Evolutionary conservation across 192 early-diverging fungal genomes (phyloP).

Genomic region (Glomus cerebriforme): DNA sequence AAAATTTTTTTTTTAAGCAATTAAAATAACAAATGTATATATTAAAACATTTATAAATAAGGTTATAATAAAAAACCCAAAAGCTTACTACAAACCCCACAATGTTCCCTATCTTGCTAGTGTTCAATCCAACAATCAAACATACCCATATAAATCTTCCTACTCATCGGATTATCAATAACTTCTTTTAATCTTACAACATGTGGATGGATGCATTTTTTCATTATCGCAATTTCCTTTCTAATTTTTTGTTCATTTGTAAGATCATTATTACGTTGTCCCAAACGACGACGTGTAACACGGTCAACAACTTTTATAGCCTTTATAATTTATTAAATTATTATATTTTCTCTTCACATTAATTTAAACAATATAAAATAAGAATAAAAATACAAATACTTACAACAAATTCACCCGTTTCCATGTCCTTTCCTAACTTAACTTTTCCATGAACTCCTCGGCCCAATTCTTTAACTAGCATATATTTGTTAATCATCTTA

Average conservation of each 20-base stretch:
- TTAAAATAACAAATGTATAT: not conserved
- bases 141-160: conserved; percentile 90
- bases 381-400: conserved; percentile 37
- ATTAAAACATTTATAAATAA: not conserved
- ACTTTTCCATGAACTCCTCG: conserved; percentile 97
- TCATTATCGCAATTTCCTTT: conserved; percentile 93
- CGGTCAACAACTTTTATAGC: conserved; percentile 51
- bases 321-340: conserved; percentile 19
- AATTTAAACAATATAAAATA: conserved; percentile 1
- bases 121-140: conserved; percentile 3
- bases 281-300: conserved; percentile 42
- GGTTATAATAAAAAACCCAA: not conserved
- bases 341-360: not conserved
- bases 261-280: conserved; percentile 38
- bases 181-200: conserved; percentile 89
- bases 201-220: conserved; percentile 92
- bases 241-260: conserved; percentile 83
- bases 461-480: conserved; percentile 87
- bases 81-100: conserved; percentile 6
- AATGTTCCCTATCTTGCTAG: not conserved
- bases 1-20: too few species aligned
- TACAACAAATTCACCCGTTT: conserved; percentile 79
- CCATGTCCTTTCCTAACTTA: conserved; percentile 81
- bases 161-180: conserved; percentile 88
- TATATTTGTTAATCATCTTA: conserved; percentile 97